phyloP scores from a whole-genome alignment of 345 rosid species.

The Bruguiera sexangula region DNA sequence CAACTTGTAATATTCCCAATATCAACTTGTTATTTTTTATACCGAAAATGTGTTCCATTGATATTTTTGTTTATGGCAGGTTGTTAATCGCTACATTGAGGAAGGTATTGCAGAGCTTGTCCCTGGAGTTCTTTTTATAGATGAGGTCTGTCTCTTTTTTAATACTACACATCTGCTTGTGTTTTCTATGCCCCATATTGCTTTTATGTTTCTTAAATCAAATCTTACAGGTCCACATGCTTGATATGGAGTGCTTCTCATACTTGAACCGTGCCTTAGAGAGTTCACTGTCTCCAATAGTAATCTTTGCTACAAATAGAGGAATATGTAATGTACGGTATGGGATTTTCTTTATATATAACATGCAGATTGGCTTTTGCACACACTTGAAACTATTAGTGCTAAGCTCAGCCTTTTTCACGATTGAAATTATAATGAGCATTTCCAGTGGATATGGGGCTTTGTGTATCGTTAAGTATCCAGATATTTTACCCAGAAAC shows the following conservation, averaged over 20 bases:
- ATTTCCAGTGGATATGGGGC: background rate
- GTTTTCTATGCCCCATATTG: slow-evolving; percentile 1
- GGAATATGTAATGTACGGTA: slow-evolving; percentile 96
- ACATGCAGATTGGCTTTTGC: background rate
- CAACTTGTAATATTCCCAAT: too few species aligned
- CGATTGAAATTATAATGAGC: background rate
- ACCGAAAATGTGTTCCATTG: too few species aligned
- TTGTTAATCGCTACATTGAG: slow-evolving; percentile 89
- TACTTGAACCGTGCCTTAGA: slow-evolving; percentile 96
- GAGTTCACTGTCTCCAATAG: slow-evolving; percentile 92
- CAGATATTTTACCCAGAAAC: background rate
- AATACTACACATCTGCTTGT: background rate
- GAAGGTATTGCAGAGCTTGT: slow-evolving; percentile 96
- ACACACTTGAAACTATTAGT: background rate
- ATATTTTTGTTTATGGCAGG: slow-evolving; percentile 44
- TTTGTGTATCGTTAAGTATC: background rate
- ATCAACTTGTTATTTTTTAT: too few species aligned
- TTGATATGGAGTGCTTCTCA: slow-evolving; percentile 98
- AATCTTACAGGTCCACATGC: slow-evolving; percentile 80
- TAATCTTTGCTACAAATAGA: slow-evolving; percentile 96
- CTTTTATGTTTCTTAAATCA: slow-evolving; percentile 12
- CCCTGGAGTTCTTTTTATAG: slow-evolving; percentile 94
- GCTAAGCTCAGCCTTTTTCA: background rate
- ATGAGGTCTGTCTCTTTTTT: slow-evolving; percentile 55
- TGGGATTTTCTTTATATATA: slow-evolving; percentile 8